Conservation (phyloP, 1,284 basidiomycete genomes). For the Phylloboletellus chloephorus region DNA sequence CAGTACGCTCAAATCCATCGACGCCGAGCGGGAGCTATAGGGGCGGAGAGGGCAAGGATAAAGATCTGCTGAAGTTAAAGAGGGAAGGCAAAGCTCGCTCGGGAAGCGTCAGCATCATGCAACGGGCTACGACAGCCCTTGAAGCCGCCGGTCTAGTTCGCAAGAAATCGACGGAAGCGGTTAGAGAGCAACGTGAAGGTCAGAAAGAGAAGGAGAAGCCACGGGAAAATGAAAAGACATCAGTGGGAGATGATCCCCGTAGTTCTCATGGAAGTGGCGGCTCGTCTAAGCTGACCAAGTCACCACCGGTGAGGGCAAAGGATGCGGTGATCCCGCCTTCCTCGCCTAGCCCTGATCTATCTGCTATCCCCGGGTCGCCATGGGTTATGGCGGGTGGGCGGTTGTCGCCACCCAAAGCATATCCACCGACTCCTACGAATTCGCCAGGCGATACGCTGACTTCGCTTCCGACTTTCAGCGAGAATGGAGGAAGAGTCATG, state of each 20-base stretch:
- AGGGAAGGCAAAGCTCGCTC: conserved; percentile 57
- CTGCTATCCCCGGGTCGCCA: conserved; percentile 52
- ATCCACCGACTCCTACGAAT: conserved; percentile 45
- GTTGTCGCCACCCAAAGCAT: conserved; percentile 34
- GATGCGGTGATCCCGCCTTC: conserved; percentile 39
- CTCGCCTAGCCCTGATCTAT: conserved; percentile 45
- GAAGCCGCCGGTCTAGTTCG: conserved; percentile 75
- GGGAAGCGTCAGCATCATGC: conserved; percentile 89
- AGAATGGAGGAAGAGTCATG: conserved; percentile 31
- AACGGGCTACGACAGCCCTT: conserved; percentile 84
- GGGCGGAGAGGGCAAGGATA: conserved; percentile 39
- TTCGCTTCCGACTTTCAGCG: conserved; percentile 52
- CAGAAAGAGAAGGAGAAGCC: conserved; percentile 37
- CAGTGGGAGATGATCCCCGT: conserved; percentile 52
- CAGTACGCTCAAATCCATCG: conserved; percentile 53
- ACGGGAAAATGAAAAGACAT: conserved; percentile 40
- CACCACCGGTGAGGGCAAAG: conserved; percentile 54
- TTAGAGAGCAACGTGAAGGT: conserved; percentile 54
- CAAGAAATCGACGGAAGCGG: conserved; percentile 72
- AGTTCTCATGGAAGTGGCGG: conserved; percentile 53
- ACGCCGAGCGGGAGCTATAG: conserved; percentile 56
- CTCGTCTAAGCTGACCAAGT: conserved; percentile 61
- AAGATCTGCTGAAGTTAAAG: conserved; percentile 44
- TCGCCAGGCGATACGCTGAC: conserved; percentile 49
- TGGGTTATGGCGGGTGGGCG: conserved; percentile 59